Base-by-base conservation (phyloP, 495 filamentous ascomycete genomes). In the Hyaloscypha hepaticicola region DNA sequence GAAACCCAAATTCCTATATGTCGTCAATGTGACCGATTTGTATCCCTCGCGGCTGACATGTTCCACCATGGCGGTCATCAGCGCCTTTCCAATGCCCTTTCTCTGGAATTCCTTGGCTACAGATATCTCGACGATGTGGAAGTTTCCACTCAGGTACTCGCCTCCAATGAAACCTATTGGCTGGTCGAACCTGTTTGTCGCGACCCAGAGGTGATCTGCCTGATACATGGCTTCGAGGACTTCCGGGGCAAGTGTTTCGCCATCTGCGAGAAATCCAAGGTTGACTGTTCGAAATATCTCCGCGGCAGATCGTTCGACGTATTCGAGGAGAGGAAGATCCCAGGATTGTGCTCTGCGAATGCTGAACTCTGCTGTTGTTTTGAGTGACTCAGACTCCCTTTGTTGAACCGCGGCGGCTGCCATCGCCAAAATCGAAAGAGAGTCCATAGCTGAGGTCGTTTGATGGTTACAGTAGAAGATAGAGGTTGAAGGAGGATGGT, bases 241-340 rank as follows among this genome's bases (percentile, higher is more conserved):
- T 5, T 49, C 21, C 16, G 60, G 63, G 48, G 64, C 60, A 7
- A 72, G 38, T 14, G 66, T 72, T 16, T 57, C 29, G 26, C 59
- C 59, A 45, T 69, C 56, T 12, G 50, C 14, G 4, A 72, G 69
- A 31, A 62, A 65, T 31, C 58, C 66, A 21, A 71, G 58, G 25
- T 57, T 48, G 11, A 68, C 67, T 16, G 58, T 64, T 53, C 65
- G 61, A 52, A 70, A 72, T 31, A 66, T 33, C 33, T 72, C 63
- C 21, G 65, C 67, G 24, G 70, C 70, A 41, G 70, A 72, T 31
- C 65, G 56, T 57, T 72, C 70, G 45, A 72, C 70, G 1, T 56
- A 51, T 41, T 58, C 70, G 14, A 72, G 62, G 4, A 63, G 24
- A 61, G 70, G 64, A 16, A 72, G 66, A 60, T 72, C 70, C 29